Percentiles rank a stretch among this genome's conserved stretches.
phyloP scores from a whole-genome alignment of 306 rosid species.

The Sindora glabra region DNA sequence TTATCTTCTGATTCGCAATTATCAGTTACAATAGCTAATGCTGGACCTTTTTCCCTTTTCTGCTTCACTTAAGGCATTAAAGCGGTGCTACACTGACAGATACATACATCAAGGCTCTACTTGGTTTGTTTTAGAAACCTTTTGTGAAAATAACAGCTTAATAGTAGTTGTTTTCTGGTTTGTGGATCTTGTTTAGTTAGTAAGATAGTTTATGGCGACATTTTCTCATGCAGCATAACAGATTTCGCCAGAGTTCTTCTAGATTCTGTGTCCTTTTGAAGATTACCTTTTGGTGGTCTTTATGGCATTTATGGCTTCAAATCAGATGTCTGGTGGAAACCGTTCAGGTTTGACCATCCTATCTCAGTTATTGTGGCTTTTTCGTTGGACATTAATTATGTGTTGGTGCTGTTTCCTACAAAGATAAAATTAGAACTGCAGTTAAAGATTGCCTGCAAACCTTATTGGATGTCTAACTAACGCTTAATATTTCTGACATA shows the following conservation, averaged over 20 bases:
- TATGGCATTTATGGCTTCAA: conserved; percentile 51
- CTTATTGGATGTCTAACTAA: neutral
- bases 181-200: conserved; percentile 17
- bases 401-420: neutral
- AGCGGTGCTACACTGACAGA: neutral
- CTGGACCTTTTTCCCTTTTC: neutral
- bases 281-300: conserved; percentile 11
- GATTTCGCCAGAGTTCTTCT: conserved; percentile 7
- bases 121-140: neutral
- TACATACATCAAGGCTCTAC: neutral
- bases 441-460: neutral
- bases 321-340: conserved; percentile 33
- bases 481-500: neutral
- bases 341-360: conserved; percentile 47
- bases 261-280: conserved; percentile 3
- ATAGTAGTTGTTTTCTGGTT: conserved; percentile 6
- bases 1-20: neutral
- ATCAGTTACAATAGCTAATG: neutral
- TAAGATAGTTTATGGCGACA: conserved; percentile 10
- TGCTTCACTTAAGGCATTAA: neutral
- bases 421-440: neutral
- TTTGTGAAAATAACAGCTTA: neutral
- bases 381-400: neutral
- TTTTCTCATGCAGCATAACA: conserved; percentile 9
- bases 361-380: neutral